A percentile compares a stretch with the other conserved stretches of the same genome.
phyloP scores from a whole-genome alignment of 2,329 filamentous ascomycete species.

The Ascochyta pisi region DNA sequence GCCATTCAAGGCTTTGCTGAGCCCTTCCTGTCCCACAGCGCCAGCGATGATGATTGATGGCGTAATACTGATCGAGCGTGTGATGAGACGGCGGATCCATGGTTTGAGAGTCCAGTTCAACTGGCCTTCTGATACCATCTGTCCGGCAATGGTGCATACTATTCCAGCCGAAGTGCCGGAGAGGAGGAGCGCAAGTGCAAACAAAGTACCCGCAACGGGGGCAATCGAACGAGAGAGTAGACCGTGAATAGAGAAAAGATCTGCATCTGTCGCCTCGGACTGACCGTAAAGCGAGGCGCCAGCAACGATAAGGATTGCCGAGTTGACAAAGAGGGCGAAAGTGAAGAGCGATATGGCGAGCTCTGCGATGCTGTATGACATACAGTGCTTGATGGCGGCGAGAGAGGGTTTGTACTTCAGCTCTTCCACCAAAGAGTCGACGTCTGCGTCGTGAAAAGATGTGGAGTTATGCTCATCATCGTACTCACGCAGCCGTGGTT shows the following conservation, averaged over 20 bases:
- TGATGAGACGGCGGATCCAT: slow-evolving; percentile 80
- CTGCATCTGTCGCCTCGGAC: slow-evolving; percentile 67
- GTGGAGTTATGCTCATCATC: slow-evolving; percentile 29
- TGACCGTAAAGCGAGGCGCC: slow-evolving; percentile 74
- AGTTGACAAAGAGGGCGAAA: slow-evolving; percentile 85
- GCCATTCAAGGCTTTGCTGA: slow-evolving; percentile 75
- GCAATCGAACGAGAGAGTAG: slow-evolving; percentile 74
- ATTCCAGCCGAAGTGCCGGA: slow-evolving; percentile 84
- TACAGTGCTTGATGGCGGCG: slow-evolving; percentile 73
- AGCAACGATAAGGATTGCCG: slow-evolving; percentile 80
- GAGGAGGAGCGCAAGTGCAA: slow-evolving; percentile 79
- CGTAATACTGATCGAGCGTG: slow-evolving; percentile 79
- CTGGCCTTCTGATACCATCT: slow-evolving; percentile 87
- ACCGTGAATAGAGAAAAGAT: slow-evolving; percentile 83
- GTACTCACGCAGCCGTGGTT: slow-evolving; percentile 55
- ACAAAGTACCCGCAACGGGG: slow-evolving; percentile 80
- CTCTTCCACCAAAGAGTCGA: slow-evolving; percentile 41
- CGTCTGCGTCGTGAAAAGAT: slow-evolving; percentile 2
- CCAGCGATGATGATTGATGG: slow-evolving; percentile 85
- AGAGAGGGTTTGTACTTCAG: slow-evolving; percentile 74
- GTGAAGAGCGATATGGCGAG: slow-evolving; percentile 76
- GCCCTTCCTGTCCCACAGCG: slow-evolving; percentile 73
- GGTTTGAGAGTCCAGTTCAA: slow-evolving; percentile 76
- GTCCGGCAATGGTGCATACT: slow-evolving; percentile 86
- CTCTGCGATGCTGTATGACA: slow-evolving; percentile 76